Percentiles rank a stretch among this genome's conserved stretches.
Conservation (phyloP, 768 basidiomycete species). For the Russula emetica region DNA sequence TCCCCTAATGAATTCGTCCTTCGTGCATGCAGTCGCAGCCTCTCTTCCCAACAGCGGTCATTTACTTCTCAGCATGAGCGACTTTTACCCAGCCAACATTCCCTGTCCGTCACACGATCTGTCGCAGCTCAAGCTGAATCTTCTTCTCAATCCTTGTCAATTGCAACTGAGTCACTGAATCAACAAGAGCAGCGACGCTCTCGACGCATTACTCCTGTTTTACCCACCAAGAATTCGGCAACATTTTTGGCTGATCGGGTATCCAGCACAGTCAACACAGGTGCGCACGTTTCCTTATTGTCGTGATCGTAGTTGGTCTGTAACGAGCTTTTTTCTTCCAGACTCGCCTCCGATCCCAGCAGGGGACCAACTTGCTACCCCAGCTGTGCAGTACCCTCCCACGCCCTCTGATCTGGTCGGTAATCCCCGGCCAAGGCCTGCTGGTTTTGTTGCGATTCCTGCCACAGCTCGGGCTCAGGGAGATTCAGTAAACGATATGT, state of each 20-base stretch:
- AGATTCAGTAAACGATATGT: conserved; percentile 1
- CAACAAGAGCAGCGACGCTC: neutral
- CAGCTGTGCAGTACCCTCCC: neutral
- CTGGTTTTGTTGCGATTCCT: neutral
- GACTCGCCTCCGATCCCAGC: conserved; percentile 14
- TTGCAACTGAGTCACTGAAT: neutral
- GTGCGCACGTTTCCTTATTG: neutral
- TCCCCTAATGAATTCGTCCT: no score
- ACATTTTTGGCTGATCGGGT: no score
- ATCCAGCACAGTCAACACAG: no score
- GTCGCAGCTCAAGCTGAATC: neutral
- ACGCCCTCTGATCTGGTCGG: neutral
- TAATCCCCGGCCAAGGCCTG: conserved; percentile 6
- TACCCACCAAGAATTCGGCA: neutral
- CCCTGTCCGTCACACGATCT: neutral
- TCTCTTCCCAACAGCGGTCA: no score
- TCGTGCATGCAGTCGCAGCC: no score
- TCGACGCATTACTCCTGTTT: neutral
- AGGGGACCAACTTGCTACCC: neutral
- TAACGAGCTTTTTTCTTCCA: conserved; percentile 4
- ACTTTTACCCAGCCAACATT: no score
- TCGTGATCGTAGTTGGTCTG: neutral
- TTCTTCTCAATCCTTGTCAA: neutral
- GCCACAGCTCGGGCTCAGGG: neutral
- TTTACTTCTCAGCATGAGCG: no score